Percentiles rank a stretch among this genome's conserved stretches.
These are phyloP conservation scores for Tephrocybe sp. DNA, from an alignment of 768 basidiomycete species.

Conservation along the genomic window DNA sequence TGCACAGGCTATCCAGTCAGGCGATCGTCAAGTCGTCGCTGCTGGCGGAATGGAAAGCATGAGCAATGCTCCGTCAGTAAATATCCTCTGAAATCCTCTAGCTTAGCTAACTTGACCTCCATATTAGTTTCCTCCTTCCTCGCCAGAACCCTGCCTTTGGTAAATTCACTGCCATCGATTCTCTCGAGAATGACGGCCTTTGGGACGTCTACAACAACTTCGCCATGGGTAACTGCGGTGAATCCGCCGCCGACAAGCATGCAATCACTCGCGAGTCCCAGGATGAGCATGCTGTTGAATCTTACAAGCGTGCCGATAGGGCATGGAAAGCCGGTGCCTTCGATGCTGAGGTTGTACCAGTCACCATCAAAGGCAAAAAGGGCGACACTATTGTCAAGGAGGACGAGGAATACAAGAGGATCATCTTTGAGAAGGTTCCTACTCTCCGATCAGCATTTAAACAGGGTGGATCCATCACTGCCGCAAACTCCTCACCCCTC, in stretches of 20 bases:
- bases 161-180: constrained; percentile 84
- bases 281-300: constrained; percentile 91
- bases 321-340: constrained; percentile 90
- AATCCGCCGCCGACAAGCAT: constrained; percentile 78
- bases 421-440: constrained; percentile 93
- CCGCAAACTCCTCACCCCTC: constrained; percentile 92
- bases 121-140: constrained; percentile 71
- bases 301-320: constrained; percentile 88
- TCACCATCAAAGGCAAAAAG: constrained; percentile 92
- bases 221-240: constrained; percentile 98
- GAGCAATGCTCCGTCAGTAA: constrained; percentile 94
- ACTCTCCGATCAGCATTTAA: constrained; percentile 87
- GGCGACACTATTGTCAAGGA: constrained; percentile 86
- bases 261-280: constrained; percentile 82
- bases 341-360: constrained; percentile 82
- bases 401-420: constrained; percentile 98
- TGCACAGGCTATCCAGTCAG: constrained; percentile 84
- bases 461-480: constrained; percentile 86
- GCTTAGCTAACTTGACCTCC: neutral
- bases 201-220: constrained; percentile 98
- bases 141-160: constrained; percentile 84
- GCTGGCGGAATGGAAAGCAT: constrained; percentile 99
- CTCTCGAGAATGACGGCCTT: constrained; percentile 89
- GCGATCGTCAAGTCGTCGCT: constrained; percentile 81
- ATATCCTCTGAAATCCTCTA: neutral